phyloP scores from a whole-genome alignment of 805 yeast species.

The Metschnikowia dekortorum region DNA sequence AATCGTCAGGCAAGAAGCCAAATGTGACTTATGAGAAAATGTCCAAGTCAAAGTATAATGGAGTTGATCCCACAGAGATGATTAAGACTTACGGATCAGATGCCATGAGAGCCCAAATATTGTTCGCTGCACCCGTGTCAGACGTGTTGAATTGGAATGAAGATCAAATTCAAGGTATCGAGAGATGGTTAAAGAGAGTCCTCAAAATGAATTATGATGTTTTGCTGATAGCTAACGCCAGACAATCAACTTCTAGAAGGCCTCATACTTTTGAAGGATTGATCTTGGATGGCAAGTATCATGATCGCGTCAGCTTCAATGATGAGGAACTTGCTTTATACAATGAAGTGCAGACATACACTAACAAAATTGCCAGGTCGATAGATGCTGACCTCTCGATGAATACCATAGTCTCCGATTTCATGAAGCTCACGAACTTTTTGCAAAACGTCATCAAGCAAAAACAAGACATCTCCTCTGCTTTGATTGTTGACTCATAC shows the following conservation, averaged over 20 bases:
- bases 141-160: constrained; percentile 91
- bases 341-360: constrained; percentile 49
- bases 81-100: constrained; percentile 83
- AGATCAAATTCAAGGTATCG: constrained; percentile 75
- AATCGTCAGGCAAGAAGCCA: constrained; percentile 49
- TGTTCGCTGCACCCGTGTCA: constrained; percentile 85
- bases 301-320: constrained; percentile 23
- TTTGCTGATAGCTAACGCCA: constrained; percentile 16
- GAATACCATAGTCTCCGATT: constrained; percentile 85
- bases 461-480: constrained; percentile 26
- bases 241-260: neutral
- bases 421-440: constrained; percentile 71
- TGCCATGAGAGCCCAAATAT: constrained; percentile 86
- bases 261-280: constrained; percentile 15
- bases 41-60: constrained; percentile 95
- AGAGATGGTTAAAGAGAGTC: constrained; percentile 77
- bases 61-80: constrained; percentile 82
- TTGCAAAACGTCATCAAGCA: constrained; percentile 38
- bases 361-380: constrained; percentile 53
- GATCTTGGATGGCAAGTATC: constrained; percentile 17
- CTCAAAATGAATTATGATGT: constrained; percentile 19
- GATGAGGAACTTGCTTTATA: constrained; percentile 52
- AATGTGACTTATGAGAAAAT: constrained; percentile 73
- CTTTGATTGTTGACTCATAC: constrained; percentile 45
- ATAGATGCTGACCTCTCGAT: constrained; percentile 56